Conservation (phyloP, 1,139 yeast genomes). For the Williopsis jadinii region DNA sequence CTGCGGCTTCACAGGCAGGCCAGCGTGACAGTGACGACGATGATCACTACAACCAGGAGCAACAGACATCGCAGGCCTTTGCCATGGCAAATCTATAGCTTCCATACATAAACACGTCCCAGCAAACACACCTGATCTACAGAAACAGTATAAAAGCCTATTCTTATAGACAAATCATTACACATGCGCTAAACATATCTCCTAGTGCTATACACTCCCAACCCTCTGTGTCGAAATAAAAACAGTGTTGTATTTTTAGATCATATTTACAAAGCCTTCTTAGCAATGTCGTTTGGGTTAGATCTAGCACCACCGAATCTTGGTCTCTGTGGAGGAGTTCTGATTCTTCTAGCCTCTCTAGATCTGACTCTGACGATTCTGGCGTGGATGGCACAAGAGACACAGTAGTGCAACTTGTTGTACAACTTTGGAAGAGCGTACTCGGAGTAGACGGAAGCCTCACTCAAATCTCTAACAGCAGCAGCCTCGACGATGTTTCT, state of each 20-base stretch:
- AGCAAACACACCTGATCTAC: no score
- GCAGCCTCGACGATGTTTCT: conserved; percentile 99
- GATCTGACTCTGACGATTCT: conserved; percentile 99
- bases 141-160: no score
- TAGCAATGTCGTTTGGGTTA: conserved; percentile 97
- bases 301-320: conserved; percentile 97
- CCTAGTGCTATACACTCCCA: no score
- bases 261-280: conserved; percentile 56
- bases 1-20: no score
- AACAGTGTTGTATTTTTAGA: no score
- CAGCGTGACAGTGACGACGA: no score
- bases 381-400: conserved; percentile 99
- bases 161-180: no score
- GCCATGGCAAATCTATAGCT: neutral
- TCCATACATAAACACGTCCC: no score
- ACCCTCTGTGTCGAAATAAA: no score
- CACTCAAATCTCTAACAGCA: conserved; percentile 99
- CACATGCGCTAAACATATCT: no score
- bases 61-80: conserved; percentile 10
- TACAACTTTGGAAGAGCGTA: conserved; percentile 99
- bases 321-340: conserved; percentile 99
- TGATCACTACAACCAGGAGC: no score
- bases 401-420: conserved; percentile 99
- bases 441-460: conserved; percentile 98
- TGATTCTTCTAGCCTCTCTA: conserved; percentile 95